Evolutionary conservation across 2,329 filamentous ascomycete genomes (phyloP).

Genomic region (Colletotrichum sp.): DNA sequence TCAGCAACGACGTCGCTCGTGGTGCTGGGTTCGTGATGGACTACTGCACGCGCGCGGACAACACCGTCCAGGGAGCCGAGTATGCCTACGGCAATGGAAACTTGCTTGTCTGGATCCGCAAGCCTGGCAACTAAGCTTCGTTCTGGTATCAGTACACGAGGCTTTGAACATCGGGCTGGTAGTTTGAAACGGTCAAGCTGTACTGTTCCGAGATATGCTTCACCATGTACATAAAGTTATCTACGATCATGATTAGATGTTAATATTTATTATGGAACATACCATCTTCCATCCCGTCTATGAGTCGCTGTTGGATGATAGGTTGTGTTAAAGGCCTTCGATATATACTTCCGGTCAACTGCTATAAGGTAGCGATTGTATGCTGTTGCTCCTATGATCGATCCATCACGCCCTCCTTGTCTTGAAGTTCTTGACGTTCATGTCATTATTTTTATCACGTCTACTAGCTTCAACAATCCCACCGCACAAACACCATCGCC

Average conservation of each 20-base stretch:
- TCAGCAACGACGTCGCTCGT: conserved; percentile 17
- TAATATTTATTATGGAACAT: not conserved
- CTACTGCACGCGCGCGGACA: conserved; percentile 13
- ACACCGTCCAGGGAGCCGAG: conserved; percentile 11
- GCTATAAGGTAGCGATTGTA: not conserved
- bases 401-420: not conserved
- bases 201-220: not conserved
- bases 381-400: accelerated
- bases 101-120: not conserved
- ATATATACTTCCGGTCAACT: not conserved
- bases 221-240: not conserved
- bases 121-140: not conserved
- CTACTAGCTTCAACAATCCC: not conserved
- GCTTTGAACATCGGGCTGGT: not conserved
- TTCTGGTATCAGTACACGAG: not conserved
- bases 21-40: conserved; percentile 15
- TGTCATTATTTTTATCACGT: accelerated
- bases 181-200: not conserved
- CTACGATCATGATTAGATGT: not conserved
- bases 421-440: not conserved
- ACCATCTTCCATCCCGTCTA: not conserved
- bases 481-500: not conserved
- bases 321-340: not conserved
- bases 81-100: not conserved
- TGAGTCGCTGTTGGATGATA: not conserved